Evolutionary conservation across 345 rosid genomes (phyloP), one percentile per base, ranked within the genome.

Genomic region (Arabis alpina): DNA sequence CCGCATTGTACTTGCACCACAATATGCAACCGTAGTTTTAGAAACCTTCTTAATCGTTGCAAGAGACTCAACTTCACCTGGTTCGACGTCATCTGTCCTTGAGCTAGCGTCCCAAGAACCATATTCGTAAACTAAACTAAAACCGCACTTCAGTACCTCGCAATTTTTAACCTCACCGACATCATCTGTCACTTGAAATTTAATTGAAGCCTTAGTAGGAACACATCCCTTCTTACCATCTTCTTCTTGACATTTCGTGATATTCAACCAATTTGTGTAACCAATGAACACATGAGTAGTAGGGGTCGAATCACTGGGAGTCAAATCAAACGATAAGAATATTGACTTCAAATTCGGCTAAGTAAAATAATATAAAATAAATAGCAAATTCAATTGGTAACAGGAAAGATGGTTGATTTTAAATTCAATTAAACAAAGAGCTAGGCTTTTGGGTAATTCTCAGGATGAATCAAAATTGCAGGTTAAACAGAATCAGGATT

Each of bases 161-260:
- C 4, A 42, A 3, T 52, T 12, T 27, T 8, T 2, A 25, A 12
- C 37, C 14, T 27, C 15, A 0, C 37, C 10, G 2, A 3, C 43
- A n/a, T 24, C 66, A 43, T 61, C 40, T 4, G 40, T 61, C 9
- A 61, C 66, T 61, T 43, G 13, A 14, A 61, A 61, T 16, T 4
- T 5, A 27, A 60, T 7, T 0, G 39, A 60, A 27, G 51, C 48
- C 11, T 36, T 10, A 5, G 15, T 57, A 23, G 24, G 47, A 57
- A 24, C 10, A 58, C 61, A 36, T 55, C 27, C 6, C 2, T 48
- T 54, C 24, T 32, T 4, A 7, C 28, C 13, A 15, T 27, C 16
- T 2, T 14, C 39, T 61, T 10, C 37, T 0, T 8, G 0, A 3
- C 2, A 1, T 40, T 54, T 54, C 2, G 3, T 54, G 6, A 54